Evolutionary conservation across 805 yeast genomes (phyloP).

Genomic region (Wickerhamomyces strasburgensis): DNA sequence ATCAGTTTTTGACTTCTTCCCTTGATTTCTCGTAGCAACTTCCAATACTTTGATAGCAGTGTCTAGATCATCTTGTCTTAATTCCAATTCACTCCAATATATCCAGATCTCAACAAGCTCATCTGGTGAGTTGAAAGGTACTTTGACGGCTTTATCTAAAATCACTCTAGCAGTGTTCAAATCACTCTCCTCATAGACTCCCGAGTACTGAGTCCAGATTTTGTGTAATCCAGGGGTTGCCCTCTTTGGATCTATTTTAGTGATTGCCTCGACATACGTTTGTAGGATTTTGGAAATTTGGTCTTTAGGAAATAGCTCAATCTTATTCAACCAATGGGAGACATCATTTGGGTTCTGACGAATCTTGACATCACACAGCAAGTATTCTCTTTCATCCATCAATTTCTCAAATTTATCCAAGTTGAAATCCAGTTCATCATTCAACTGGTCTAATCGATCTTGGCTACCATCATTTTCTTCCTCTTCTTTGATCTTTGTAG

Average conservation of each 20-base stretch:
- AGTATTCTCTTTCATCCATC: conserved; percentile 49
- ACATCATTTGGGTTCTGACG: conserved; percentile 59
- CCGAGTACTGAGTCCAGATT: conserved; percentile 70
- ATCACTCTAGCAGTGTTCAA: conserved; percentile 55
- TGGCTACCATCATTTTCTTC: conserved; percentile 17
- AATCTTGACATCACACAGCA: conserved; percentile 62
- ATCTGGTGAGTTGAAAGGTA: conserved; percentile 56
- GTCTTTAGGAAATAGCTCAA: conserved; percentile 37
- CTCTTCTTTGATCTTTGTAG: conserved; percentile 5
- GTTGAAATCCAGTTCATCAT: conserved; percentile 37
- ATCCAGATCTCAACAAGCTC: conserved; percentile 69
- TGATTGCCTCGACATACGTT: conserved; percentile 62
- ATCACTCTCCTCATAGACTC: conserved; percentile 56
- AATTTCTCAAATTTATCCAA: conserved; percentile 49
- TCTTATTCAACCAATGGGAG: conserved; percentile 64
- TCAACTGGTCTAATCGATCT: conserved; percentile 8
- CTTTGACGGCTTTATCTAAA: conserved; percentile 59
- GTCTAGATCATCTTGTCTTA: conserved; percentile 44
- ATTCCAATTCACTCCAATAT: conserved; percentile 70
- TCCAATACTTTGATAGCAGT: conserved; percentile 37
- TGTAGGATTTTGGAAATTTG: conserved; percentile 41
- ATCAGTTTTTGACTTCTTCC: conserved; percentile 32
- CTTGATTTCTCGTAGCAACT: conserved; percentile 37
- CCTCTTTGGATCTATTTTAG: conserved; percentile 56
- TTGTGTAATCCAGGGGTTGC: conserved; percentile 43